These are phyloP conservation scores for Arachis monticola DNA, from an alignment of 331 rosid genomes.

Conservation along the genomic window DNA sequence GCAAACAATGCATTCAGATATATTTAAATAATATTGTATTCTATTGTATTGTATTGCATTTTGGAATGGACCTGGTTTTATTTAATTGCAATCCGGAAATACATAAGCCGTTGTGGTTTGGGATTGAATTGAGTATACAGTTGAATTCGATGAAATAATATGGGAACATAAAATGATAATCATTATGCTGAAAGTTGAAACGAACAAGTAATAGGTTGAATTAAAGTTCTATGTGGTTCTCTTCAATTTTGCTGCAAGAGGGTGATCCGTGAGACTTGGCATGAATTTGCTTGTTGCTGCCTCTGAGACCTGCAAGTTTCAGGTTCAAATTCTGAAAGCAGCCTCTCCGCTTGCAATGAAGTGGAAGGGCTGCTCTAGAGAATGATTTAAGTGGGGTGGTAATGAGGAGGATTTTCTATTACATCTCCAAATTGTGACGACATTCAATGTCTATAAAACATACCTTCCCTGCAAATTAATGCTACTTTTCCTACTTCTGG, in stretches of 20 bases:
- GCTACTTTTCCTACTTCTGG: not conserved
- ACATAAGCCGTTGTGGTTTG: conserved; percentile 10
- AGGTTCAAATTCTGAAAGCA: too few relatives aligned
- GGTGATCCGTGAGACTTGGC: too few relatives aligned
- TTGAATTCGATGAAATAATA: not conserved
- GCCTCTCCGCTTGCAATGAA: conserved; percentile 1
- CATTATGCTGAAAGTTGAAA: conserved; percentile 26
- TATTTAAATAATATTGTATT: too few relatives aligned
- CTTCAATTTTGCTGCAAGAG: not conserved
- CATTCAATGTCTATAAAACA: conserved; percentile 23
- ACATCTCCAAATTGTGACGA: conserved; percentile 16
- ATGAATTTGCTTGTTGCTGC: not conserved
- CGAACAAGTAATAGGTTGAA: not conserved
- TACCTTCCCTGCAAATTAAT: not conserved
- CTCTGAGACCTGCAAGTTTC: too few relatives aligned
- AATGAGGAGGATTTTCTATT: conserved; percentile 13
- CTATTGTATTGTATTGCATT: not conserved
- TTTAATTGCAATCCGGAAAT: too few relatives aligned
- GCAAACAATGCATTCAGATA: conserved; percentile 14
- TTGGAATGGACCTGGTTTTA: too few relatives aligned
- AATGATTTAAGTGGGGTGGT: conserved; percentile 10
- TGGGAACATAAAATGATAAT: not conserved
- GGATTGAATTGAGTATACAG: not conserved
- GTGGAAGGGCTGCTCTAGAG: conserved; percentile 9
- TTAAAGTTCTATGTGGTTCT: not conserved